Percentiles rank a stretch among this genome's conserved stretches.
Evolutionary conservation across 148 eudicot species (phyloP).

Genomic region (Drosera capensis): DNA sequence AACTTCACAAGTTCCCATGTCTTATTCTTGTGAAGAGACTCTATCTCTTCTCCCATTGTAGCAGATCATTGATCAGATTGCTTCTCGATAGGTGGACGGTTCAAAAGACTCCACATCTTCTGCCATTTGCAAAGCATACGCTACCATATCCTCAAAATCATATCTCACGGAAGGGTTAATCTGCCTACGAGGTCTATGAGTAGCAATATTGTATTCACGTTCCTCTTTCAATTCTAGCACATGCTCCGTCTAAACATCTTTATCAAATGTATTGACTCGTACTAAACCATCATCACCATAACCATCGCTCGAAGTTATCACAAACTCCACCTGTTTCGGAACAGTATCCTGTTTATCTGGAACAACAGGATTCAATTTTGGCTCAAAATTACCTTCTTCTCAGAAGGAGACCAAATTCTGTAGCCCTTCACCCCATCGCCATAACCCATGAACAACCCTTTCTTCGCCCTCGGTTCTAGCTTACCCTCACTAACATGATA

Average conservation of each 20-base stretch:
- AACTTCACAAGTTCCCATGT: constrained; percentile 1
- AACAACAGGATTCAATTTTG: background rate
- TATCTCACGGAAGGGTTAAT: background rate
- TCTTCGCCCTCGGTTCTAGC: background rate
- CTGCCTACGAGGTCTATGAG: background rate
- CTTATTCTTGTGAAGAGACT: background rate
- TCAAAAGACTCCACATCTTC: constrained; percentile 2
- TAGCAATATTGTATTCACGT: background rate
- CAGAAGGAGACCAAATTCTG: too few relatives aligned
- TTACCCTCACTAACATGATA: constrained; percentile 5
- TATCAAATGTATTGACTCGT: background rate
- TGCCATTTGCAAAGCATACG: background rate
- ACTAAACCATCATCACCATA: too few relatives aligned
- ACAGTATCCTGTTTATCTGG: background rate
- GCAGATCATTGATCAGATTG: background rate
- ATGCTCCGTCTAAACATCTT: background rate
- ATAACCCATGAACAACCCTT: background rate
- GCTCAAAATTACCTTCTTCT: background rate
- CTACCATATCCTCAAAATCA: background rate
- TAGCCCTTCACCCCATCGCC: background rate
- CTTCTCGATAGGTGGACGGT: constrained; percentile 4
- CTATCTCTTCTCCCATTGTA: constrained; percentile 5
- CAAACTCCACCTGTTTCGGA: background rate
- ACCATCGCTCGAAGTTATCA: too few relatives aligned
- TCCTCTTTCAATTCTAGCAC: background rate